Conservation (phyloP, 257 asterid genomes). For the Haberlea rhodopensis region DNA sequence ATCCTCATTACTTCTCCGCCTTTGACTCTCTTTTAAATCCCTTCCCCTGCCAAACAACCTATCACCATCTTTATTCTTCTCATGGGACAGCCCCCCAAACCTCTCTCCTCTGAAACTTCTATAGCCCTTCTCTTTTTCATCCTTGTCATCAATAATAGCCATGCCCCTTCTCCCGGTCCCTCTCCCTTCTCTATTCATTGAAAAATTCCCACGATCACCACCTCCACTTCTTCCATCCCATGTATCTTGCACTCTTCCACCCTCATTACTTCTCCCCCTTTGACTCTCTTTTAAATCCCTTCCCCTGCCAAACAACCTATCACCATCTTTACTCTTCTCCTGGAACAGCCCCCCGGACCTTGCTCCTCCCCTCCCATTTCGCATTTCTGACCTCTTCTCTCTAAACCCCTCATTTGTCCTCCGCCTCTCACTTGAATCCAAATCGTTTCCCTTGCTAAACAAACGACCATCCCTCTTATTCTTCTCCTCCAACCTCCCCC, state of each 20-base stretch:
- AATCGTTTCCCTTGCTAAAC: slow-evolving; percentile 29
- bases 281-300: background rate
- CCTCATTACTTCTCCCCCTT: slow-evolving; percentile 6
- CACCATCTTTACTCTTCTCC: background rate
- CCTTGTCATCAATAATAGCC: no score
- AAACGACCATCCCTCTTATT: slow-evolving; percentile 23
- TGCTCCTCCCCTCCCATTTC: slow-evolving; percentile 26
- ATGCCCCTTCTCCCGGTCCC: no score
- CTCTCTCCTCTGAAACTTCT: slow-evolving; percentile 17
- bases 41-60: slow-evolving; percentile 13
- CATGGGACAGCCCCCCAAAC: slow-evolving; percentile 16
- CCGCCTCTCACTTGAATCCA: slow-evolving; percentile 14
- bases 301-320: slow-evolving; percentile 12
- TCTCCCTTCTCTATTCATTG: slow-evolving; percentile 31
- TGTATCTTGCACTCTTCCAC: background rate
- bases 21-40: background rate
- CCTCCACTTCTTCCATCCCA: slow-evolving; percentile 33
- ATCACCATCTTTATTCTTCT: background rate
- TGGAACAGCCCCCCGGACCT: slow-evolving; percentile 18
- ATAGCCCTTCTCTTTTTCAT: no score
- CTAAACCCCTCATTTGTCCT: slow-evolving; percentile 27
- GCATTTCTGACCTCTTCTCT: slow-evolving; percentile 32
- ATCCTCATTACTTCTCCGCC: slow-evolving; percentile 4
- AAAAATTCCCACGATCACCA: slow-evolving; percentile 33
- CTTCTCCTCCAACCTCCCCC: slow-evolving; percentile 27